Conservation (phyloP, 495 filamentous ascomycete genomes). For the Penicillium longicatenatum region DNA sequence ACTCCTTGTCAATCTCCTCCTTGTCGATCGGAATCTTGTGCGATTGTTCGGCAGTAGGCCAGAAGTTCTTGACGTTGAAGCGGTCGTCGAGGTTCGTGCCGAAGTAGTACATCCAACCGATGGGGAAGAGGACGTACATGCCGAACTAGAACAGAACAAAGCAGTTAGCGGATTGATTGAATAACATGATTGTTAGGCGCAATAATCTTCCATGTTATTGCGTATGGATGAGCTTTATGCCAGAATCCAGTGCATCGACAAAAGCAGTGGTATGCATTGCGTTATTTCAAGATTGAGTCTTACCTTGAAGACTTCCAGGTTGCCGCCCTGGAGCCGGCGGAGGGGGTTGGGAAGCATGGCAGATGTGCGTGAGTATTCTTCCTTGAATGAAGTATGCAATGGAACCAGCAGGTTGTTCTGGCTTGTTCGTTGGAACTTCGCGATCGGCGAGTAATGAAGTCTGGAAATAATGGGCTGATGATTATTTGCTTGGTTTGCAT, state of each 20-base stretch:
- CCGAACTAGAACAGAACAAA: conserved; percentile 67
- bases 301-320: conserved; percentile 97
- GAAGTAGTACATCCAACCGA: conserved; percentile 99
- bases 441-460: not conserved
- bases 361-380: not conserved
- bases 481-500: conserved; percentile 7
- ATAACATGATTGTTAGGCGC: not conserved
- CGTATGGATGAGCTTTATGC: not conserved
- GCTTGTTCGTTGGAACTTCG: not conserved
- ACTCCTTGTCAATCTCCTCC: conserved; percentile 81
- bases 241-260: not conserved
- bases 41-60: conserved; percentile 83
- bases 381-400: not conserved
- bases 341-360: conserved; percentile 42
- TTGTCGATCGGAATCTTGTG: conserved; percentile 86
- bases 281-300: conserved; percentile 13
- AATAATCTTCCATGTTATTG: not conserved
- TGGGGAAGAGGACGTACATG: conserved; percentile 98
- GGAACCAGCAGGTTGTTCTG: not conserved
- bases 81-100: conserved; percentile 94
- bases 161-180: not conserved
- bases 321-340: conserved; percentile 66
- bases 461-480: conserved; percentile 9
- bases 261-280: not conserved
- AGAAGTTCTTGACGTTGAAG: conserved; percentile 89